phyloP scores from a whole-genome alignment of 2,329 filamentous ascomycete genomes.

The Didymella pomorum region DNA sequence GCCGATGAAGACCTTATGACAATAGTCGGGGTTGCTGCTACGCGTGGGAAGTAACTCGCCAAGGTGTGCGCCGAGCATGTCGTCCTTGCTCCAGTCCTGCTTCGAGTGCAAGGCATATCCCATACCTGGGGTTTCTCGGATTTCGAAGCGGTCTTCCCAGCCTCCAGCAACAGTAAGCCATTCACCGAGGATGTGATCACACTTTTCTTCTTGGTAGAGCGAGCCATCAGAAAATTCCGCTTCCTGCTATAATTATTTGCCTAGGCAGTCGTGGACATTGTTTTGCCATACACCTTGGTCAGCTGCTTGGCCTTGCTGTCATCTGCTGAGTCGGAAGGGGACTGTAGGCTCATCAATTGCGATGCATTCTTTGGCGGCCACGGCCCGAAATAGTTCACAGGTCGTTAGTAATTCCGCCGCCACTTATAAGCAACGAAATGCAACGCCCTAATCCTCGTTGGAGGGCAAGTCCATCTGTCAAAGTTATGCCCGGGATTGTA shows the following conservation, averaged over 20 bases:
- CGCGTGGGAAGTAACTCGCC: constrained; percentile 17
- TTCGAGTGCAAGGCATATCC: neutral
- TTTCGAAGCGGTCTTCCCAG: constrained; percentile 5
- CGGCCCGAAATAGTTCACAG: neutral
- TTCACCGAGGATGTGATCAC: constrained; percentile 18
- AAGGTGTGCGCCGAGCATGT: constrained; percentile 13
- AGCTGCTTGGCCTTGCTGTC: neutral
- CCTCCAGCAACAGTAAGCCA: constrained; percentile 10
- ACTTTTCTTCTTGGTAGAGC: constrained; percentile 1
- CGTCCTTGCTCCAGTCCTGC: neutral
- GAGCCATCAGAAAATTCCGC: neutral
- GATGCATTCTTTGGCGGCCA: constrained; percentile 11
- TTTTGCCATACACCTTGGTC: neutral
- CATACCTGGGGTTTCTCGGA: neutral
- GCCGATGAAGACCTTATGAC: constrained; percentile 14
- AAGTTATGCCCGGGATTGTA: neutral
- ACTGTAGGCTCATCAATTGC: constrained; percentile 6
- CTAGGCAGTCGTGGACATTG: constrained; percentile 5
- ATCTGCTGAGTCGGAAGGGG: neutral
- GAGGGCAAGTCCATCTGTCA: neutral
- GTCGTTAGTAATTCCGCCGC: neutral
- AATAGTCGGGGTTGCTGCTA: constrained; percentile 14
- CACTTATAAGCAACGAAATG: constrained; percentile 3
- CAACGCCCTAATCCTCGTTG: neutral
- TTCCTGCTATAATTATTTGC: constrained; percentile 18